Base-by-base conservation (phyloP, 306 rosid genomes). In the Cicer chorassanicum region DNA sequence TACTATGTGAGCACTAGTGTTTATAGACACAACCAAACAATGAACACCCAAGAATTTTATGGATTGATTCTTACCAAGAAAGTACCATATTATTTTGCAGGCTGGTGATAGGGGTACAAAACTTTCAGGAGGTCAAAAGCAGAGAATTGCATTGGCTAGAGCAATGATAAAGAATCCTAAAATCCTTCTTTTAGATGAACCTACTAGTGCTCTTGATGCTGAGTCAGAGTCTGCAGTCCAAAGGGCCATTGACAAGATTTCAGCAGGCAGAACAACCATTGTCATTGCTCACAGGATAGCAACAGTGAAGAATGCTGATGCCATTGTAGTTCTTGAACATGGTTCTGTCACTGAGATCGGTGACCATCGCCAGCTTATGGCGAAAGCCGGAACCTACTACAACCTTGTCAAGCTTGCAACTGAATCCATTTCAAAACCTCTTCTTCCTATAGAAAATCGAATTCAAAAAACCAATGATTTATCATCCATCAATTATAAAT, bases 121-220 rank as follows among this genome's bases (percentile, higher is more conserved):
- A 48, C 91, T 93, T 42, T 93, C 97, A 4, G 97, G 98, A n/a
- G 98, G 96, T 75, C 97, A 93, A 57, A 93, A 89, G 85, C 98
- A 93, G 72, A 72, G 96, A 80, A 89, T 93, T 55, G 96, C 97
- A 14, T 77, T 93, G 85, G 93, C 98, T 51, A 80, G 96, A 81
- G 98, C 96, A 29, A 91, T 91, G 91, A 82, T 89, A 68, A 93
- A 93, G 72, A 87, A 87, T 77, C 98, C 97, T 4, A 89, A 76
- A 77, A 81, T 93, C 49, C 94, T 93, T 61, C 90, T 93, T 65
- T 82, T 93, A 43, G 98, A 93, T 53, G 97, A 93, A 71, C 92
- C 98, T n/a, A 93, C 98, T 12, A 93, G 97, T 45, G 96, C 98
- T 8, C 84, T 91, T 50, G 98, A 93, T 79, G 85, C 96, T 2